Evolutionary conservation across 2,329 filamentous ascomycete genomes (phyloP).

Genomic region (Nigrospora sphaerica): DNA sequence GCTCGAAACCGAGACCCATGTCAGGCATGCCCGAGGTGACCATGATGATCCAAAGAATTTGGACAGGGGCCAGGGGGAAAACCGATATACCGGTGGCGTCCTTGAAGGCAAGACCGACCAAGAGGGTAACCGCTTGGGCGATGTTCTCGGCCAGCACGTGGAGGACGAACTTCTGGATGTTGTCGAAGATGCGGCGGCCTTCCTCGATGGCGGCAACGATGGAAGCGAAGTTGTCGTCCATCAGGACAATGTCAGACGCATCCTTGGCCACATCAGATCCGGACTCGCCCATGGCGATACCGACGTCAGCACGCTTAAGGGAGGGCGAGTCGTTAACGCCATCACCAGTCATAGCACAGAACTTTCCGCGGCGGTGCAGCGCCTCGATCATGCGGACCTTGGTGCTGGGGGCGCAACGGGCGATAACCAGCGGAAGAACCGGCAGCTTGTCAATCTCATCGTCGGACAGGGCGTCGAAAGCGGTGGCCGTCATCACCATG

Average conservation of each 20-base stretch:
- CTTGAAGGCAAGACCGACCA: constrained; percentile 68
- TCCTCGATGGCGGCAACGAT: constrained; percentile 66
- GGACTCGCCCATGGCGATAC: constrained; percentile 58
- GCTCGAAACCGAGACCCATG: constrained; percentile 71
- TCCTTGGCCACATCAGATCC: constrained; percentile 49
- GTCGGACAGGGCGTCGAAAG: constrained; percentile 58
- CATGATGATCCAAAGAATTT: constrained; percentile 80
- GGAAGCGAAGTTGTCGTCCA: constrained; percentile 66
- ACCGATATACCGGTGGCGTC: constrained; percentile 58
- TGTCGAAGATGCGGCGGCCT: constrained; percentile 64
- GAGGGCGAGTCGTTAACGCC: constrained; percentile 68
- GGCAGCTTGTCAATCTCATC: constrained; percentile 58
- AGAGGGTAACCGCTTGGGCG: constrained; percentile 60
- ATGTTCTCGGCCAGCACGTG: constrained; percentile 66
- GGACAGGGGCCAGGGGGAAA: constrained; percentile 67
- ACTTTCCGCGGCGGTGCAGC: constrained; percentile 56
- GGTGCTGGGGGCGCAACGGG: constrained; percentile 61
- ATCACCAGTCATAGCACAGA: constrained; percentile 68
- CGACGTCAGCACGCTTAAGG: constrained; percentile 61
- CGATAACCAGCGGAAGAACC: constrained; percentile 60
- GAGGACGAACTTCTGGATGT: constrained; percentile 68
- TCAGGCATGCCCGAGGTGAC: constrained; percentile 68
- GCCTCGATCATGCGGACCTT: constrained; percentile 72
- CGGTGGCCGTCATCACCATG: constrained; percentile 57
- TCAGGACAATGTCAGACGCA: constrained; percentile 60